These are phyloP conservation scores for Cryptosporidium meleagridis DNA, from an alignment of 169 alveolate genomes.

Conservation along the genomic window DNA sequence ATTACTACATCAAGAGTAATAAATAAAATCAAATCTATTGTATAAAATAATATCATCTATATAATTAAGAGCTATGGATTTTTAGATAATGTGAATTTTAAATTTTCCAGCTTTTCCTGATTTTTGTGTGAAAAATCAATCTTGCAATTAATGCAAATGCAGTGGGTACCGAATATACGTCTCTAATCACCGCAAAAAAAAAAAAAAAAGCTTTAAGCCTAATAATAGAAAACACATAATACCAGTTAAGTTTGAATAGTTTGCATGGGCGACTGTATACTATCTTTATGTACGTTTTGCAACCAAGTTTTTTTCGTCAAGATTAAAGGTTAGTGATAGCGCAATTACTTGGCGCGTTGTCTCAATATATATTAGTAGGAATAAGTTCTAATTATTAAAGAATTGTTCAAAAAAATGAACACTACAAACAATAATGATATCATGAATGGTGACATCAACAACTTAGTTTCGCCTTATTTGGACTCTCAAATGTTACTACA, in stretches of 20 bases:
- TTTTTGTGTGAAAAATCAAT: not conserved
- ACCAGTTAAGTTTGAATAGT: not conserved
- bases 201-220: not conserved
- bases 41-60: conserved; percentile 16
- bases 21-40: conserved; percentile 50
- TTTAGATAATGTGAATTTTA: not conserved
- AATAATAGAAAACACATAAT: not conserved
- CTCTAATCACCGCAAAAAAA: not conserved
- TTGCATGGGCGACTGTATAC: not conserved
- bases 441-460: conserved; percentile 7
- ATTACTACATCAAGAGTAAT: conserved; percentile 46
- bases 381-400: not conserved
- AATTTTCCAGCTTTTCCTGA: not conserved
- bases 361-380: conserved; percentile 1
- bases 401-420: conserved; percentile 3
- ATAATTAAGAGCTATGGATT: not conserved
- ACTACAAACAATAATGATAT: conserved; percentile 14
- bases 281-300: not conserved
- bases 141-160: not conserved
- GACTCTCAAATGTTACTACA: conserved; percentile 63
- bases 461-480: conserved; percentile 40
- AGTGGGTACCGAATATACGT: conserved; percentile 9
- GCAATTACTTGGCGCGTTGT: conserved; percentile 65
- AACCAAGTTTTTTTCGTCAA: not conserved
- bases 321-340: not conserved